Percentiles rank a stretch among this genome's conserved stretches.
Evolutionary conservation across 2,329 filamentous ascomycete genomes (phyloP).

Genomic region (Ceratocystis alfenasii): DNA sequence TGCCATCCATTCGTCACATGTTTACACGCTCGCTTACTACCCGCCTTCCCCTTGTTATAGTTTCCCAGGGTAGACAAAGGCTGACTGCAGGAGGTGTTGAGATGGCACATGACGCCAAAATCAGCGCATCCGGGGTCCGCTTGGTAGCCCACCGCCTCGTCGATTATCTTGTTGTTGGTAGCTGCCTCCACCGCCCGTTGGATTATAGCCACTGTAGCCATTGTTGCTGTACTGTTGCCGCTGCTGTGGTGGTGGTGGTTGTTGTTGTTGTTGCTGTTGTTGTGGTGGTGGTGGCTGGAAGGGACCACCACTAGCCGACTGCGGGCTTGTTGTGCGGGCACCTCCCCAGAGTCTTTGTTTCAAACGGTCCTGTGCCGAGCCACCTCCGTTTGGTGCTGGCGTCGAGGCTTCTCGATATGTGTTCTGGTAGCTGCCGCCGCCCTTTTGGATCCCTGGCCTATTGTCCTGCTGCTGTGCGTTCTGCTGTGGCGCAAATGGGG

Average conservation of each 20-base stretch:
- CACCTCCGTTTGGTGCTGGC: constrained; percentile 42
- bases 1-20: background rate
- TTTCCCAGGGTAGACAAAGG: too few species aligned
- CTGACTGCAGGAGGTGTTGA: too few species aligned
- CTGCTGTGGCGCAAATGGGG: constrained; percentile 24
- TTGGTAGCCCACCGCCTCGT: constrained; percentile 20
- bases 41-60: background rate
- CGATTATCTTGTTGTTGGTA: constrained; percentile 19
- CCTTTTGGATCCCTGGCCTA: constrained; percentile 21
- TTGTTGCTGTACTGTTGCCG: constrained; percentile 7
- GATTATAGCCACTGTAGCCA: constrained; percentile 19
- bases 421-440: constrained; percentile 5
- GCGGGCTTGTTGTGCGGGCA: constrained; percentile 45
- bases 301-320: constrained; percentile 30
- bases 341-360: constrained; percentile 65
- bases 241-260: background rate
- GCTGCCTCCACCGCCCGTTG: constrained; percentile 27
- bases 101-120: background rate
- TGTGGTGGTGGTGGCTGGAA: constrained; percentile 37
- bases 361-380: constrained; percentile 66
- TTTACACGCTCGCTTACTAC: background rate
- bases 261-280: constrained; percentile 26
- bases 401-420: constrained; percentile 24
- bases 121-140: constrained; percentile 35
- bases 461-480: constrained; percentile 13